Conservation (phyloP, 352 stramenopile species). For the Phytopythium kandeliae region DNA sequence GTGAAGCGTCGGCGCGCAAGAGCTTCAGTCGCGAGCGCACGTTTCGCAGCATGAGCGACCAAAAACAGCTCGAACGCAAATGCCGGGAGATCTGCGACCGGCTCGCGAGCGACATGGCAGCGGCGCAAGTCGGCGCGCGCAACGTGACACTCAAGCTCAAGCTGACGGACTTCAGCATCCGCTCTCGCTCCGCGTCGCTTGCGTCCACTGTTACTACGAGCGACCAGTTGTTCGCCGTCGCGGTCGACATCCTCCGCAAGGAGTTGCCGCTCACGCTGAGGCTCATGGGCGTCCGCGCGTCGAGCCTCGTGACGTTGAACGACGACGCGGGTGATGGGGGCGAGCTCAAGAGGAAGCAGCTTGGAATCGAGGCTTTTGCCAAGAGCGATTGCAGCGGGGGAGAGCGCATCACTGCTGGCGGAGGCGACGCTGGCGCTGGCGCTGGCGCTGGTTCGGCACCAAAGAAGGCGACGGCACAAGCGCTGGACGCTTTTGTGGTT, state of each 20-base stretch:
- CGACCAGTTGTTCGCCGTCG: conserved; percentile 38
- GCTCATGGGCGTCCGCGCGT: conserved; percentile 59
- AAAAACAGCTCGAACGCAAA: conserved; percentile 41
- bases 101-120: conserved; percentile 48
- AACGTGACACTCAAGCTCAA: conserved; percentile 77
- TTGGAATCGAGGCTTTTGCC: conserved; percentile 41
- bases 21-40: conserved; percentile 76
- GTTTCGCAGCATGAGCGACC: conserved; percentile 42
- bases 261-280: conserved; percentile 64
- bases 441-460: not conserved
- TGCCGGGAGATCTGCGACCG: conserved; percentile 59
- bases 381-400: not conserved
- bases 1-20: conserved; percentile 57
- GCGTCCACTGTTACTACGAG: conserved; percentile 27
- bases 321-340: conserved; percentile 2
- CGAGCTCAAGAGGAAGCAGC: conserved; percentile 33
- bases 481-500: conserved; percentile 8
- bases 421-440: no score
- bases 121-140: conserved; percentile 31
- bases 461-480: no score
- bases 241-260: conserved; percentile 47
- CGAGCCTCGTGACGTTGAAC: conserved; percentile 27
- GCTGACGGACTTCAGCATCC: conserved; percentile 50
- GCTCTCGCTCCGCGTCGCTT: conserved; percentile 46
- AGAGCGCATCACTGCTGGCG: no score